These are phyloP conservation scores for Geosiphon pyriformis DNA, from an alignment of 192 early-diverging fungal species.

Conservation along the genomic window DNA sequence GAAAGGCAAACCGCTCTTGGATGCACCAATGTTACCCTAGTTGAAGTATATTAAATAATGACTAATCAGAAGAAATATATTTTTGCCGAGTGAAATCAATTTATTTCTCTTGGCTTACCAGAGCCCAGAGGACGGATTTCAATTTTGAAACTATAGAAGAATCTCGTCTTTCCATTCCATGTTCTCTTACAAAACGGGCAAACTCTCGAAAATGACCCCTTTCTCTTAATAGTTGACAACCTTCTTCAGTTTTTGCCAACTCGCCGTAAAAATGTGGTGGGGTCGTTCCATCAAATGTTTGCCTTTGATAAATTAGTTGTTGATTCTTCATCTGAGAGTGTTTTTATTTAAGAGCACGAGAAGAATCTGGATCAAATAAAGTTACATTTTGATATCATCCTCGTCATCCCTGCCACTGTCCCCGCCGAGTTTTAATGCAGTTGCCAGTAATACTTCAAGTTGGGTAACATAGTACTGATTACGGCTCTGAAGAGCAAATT, in stretches of 20 bases:
- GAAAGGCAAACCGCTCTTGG: too few species aligned
- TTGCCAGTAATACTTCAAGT: conserved; percentile 57
- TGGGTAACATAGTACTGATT: conserved; percentile 63
- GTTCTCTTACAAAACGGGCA: conserved; percentile 50
- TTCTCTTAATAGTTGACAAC: conserved; percentile 54
- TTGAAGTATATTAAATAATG: conserved; percentile 7
- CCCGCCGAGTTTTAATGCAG: conserved; percentile 30
- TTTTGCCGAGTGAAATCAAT: conserved; percentile 24
- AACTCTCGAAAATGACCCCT: conserved; percentile 65
- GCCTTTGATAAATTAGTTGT: conserved; percentile 20
- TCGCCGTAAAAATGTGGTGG: conserved; percentile 79
- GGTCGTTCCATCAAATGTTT: conserved; percentile 36
- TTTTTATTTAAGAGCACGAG: neutral
- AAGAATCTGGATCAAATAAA: neutral
- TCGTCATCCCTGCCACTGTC: conserved; percentile 9
- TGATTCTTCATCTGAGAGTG: neutral
- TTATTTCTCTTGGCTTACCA: conserved; percentile 40
- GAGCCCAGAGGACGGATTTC: conserved; percentile 75
- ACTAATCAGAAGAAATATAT: too few species aligned
- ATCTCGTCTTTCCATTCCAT: conserved; percentile 38
- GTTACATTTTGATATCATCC: conserved; percentile 28
- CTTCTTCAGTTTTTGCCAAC: conserved; percentile 69
- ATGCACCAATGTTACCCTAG: conserved; percentile 73
- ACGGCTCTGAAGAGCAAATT: conserved; percentile 38
- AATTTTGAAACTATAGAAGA: conserved; percentile 42